Conservation (phyloP, 169 alveolate species). For the Nephromyces sp. region DNA sequence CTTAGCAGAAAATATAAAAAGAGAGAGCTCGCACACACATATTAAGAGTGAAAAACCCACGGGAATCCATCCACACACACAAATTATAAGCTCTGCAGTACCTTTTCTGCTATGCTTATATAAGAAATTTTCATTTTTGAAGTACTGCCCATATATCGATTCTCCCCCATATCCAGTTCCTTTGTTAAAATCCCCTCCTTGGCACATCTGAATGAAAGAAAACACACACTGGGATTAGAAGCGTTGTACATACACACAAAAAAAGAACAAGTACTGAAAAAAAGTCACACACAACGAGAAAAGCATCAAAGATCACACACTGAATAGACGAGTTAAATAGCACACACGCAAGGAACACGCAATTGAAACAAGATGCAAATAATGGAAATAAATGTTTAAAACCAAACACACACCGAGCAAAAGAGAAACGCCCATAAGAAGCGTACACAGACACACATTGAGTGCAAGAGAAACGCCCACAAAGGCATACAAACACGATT, state of each 20-base stretch:
- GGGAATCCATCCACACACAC: neutral
- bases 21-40: neutral
- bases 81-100: neutral
- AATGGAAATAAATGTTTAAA: no score
- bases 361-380: no score
- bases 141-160: conserved; percentile 66
- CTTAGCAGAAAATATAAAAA: neutral
- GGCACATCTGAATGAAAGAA: conserved; percentile 51
- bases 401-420: neutral
- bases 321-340: neutral
- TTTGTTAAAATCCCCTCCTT: conserved; percentile 72
- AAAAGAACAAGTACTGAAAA: neutral
- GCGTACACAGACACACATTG: neutral
- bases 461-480: neutral
- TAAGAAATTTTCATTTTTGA: conserved; percentile 57
- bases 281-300: neutral
- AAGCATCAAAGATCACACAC: neutral
- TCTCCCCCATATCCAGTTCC: conserved; percentile 73
- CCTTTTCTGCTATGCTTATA: conserved; percentile 55
- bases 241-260: neutral
- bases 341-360: no score
- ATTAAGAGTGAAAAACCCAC: neutral
- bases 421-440: neutral
- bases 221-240: neutral
- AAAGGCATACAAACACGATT: neutral